Conservation (phyloP, 2,329 filamentous ascomycete species). For the Sporothrix globosa region DNA sequence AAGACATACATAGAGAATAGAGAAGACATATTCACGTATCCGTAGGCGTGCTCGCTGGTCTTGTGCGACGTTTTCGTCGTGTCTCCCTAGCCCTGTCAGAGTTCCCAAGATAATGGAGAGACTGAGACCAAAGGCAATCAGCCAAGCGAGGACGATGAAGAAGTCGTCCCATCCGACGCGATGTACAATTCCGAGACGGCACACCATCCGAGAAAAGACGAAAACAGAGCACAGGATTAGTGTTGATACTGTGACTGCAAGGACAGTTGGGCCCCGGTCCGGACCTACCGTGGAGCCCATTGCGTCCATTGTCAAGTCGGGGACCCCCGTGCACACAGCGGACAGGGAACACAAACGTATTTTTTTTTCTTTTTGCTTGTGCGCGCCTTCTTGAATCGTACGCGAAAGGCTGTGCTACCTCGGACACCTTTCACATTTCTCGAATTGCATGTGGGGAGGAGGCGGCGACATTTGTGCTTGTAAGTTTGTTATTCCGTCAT, state of each 20-base stretch:
- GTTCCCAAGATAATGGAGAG: slow-evolving; percentile 68
- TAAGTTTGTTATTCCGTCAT: not conserved
- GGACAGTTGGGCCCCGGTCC: slow-evolving; percentile 63
- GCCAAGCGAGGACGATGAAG: slow-evolving; percentile 79
- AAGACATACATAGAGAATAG: slow-evolving; percentile 61
- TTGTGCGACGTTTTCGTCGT: slow-evolving; percentile 62
- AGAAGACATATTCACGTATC: slow-evolving; percentile 65
- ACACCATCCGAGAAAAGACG: slow-evolving; percentile 73
- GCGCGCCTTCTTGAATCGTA: not conserved
- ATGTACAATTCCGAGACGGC: slow-evolving; percentile 72
- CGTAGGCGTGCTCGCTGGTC: slow-evolving; percentile 58
- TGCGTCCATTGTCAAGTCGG: slow-evolving; percentile 13
- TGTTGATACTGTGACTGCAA: slow-evolving; percentile 71
- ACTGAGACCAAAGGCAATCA: slow-evolving; percentile 67
- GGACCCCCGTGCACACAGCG: not conserved
- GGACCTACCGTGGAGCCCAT: slow-evolving; percentile 39
- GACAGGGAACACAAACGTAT: slow-evolving; percentile 17
- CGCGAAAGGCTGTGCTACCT: slow-evolving; percentile 10
- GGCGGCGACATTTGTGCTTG: slow-evolving; percentile 3
- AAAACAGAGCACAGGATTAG: slow-evolving; percentile 73
- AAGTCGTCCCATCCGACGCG: slow-evolving; percentile 77
- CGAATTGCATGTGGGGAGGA: not conserved
- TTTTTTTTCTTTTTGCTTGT: slow-evolving; percentile 12
- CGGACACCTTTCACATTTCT: too few relatives aligned
- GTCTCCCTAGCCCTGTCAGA: slow-evolving; percentile 67